phyloP scores from a whole-genome alignment of 352 stramenopile species.

The Thalassiosira hispida region DNA sequence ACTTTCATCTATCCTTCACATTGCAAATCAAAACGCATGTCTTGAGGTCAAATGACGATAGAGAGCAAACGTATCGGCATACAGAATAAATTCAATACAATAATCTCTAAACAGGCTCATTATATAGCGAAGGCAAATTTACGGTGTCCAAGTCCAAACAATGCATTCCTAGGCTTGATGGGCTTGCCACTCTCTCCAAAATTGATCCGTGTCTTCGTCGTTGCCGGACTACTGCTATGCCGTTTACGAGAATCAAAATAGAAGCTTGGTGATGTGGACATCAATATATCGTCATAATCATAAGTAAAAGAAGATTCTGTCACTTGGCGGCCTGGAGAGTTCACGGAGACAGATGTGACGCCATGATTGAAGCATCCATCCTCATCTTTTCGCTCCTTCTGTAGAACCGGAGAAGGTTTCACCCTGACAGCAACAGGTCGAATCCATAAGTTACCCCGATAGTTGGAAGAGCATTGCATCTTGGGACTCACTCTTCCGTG shows the following conservation, averaged over 20 bases:
- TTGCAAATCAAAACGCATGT: no score
- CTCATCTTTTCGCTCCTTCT: no score
- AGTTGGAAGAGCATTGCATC: no score
- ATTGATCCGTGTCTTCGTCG: neutral
- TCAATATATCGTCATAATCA: neutral
- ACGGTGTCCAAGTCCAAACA: neutral
- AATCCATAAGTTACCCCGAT: neutral
- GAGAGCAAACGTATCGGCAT: no score
- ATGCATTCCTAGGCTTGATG: constrained; percentile 8
- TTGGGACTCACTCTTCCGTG: no score
- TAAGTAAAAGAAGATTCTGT: neutral
- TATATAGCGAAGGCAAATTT: neutral
- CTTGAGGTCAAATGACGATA: no score
- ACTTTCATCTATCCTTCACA: no score
- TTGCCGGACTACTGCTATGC: neutral
- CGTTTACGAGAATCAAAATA: neutral
- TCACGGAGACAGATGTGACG: no score
- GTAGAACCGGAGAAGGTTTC: no score
- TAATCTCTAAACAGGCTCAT: no score
- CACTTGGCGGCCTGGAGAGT: neutral
- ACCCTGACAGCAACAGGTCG: neutral
- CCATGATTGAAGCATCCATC: no score
- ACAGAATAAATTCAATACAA: no score
- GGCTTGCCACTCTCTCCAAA: constrained; percentile 5
- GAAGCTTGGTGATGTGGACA: neutral